Base-by-base conservation (phyloP, 768 basidiomycete genomes). In the Mycena olivaceomarginata region DNA sequence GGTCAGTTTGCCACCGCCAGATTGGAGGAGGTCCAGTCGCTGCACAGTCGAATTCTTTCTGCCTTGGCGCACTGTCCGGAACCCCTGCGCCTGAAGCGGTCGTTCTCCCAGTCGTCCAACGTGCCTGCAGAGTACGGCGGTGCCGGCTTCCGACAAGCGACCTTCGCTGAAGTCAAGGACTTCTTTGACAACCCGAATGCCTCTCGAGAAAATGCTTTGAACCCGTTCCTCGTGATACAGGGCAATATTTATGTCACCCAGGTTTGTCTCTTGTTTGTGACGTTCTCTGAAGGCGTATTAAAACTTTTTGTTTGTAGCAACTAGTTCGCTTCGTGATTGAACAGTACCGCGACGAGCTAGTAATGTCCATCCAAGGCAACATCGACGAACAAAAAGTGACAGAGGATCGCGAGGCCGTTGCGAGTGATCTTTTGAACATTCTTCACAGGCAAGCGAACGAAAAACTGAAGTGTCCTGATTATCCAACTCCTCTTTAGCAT, bases 121-220 rank as follows among this genome's bases (percentile, higher is more conserved):
- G 83, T 91, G 63, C 89, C 91, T 7, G 85, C 89, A 15, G 94
- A 95, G 77, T 93, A 90, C 76, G 91, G 92, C 8, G 94, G 93
- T 37, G 91, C 92, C 46, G 93, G 92, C 13, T 97, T 96, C 88
- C 89, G 93, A 43, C 94, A 96, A 84, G 93, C 93, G 11, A 96
- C 97, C 3, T 96, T 96, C 78, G 94, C 93, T 3, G 95, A 97
- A 85, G 94, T 98, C 77, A 95, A 95, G 82, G 94, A 96, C 83
- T 96, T 97, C 83, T 98, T 98, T 83, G 94, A 97, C 79, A 96
- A 98, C 81, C 97, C 97, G 15, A 95, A 96, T 77, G 96, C 96
- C 10, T 95, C 93, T 11, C 91, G 95, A 25, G 95, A 93, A 72
- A 95, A 95, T 81, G 96, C 97, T 0, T 90, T 96, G 69, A 97